phyloP scores from a whole-genome alignment of 768 basidiomycete species.

The Plicaturopsis crispa region DNA sequence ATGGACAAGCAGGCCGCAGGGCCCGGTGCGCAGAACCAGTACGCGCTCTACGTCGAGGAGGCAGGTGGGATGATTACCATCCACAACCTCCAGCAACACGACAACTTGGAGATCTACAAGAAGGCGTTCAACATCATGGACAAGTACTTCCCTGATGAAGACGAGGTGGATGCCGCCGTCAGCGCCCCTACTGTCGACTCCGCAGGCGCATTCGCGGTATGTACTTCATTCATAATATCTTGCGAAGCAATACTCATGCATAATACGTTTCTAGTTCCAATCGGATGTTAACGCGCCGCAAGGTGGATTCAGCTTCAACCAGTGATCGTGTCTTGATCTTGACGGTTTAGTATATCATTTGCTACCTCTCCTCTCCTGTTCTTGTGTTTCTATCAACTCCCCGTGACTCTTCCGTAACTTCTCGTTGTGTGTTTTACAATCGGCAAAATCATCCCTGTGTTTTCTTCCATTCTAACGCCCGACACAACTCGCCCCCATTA shows the following conservation, averaged over 20 bases:
- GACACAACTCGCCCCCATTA: too few relatives aligned
- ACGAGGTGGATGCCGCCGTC: constrained; percentile 82
- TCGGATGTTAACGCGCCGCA: constrained; percentile 82
- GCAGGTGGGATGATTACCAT: constrained; percentile 98
- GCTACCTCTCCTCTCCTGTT: too few relatives aligned
- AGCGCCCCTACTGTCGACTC: constrained; percentile 70
- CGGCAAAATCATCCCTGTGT: too few relatives aligned
- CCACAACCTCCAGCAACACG: constrained; percentile 98
- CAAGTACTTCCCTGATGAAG: constrained; percentile 98
- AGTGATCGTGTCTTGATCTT: constrained; percentile 31
- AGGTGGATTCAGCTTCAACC: constrained; percentile 94
- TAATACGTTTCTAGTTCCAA: constrained; percentile 84
- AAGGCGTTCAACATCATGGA: constrained; percentile 99
- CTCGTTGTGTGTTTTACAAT: too few relatives aligned
- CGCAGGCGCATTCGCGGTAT: constrained; percentile 66
- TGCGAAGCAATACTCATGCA: too few relatives aligned
- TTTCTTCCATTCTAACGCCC: too few relatives aligned
- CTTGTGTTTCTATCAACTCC: too few relatives aligned
- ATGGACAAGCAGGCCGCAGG: constrained; percentile 81
- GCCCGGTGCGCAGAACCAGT: constrained; percentile 82
- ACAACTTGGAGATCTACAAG: constrained; percentile 99
- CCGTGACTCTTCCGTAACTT: too few relatives aligned
- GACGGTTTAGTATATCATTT: too few relatives aligned
- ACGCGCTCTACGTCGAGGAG: constrained; percentile 93
- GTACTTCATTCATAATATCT: too few relatives aligned